Base-by-base conservation (phyloP, 345 rosid species). In the Eucalyptus coolabah region DNA sequence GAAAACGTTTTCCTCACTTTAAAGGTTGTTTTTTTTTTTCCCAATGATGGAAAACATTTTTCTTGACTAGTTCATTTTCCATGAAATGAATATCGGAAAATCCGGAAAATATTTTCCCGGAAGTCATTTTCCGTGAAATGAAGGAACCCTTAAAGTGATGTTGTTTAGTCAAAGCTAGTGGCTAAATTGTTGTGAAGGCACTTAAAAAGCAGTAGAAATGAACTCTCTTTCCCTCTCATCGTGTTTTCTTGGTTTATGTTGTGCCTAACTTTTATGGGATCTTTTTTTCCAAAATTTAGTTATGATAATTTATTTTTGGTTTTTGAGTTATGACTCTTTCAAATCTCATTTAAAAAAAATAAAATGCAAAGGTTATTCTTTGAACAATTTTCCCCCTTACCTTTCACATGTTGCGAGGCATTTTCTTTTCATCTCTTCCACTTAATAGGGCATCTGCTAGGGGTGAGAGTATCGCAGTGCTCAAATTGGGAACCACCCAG, bases 401-500 rank as follows among this genome's bases (percentile, higher is more conserved):
- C 34, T n/a, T 65, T n/a, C 37, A 65, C 77, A 65, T 65, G 17
- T 65, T 65, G 37, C 10, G 6, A n/a, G 10, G 19, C 37, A 30
- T 65, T 30, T 65, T 30, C 19, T n/a, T 65, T 15, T n/a, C 18
- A 63, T 15, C 15, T 30, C 15, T 63, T 12, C 34, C 69, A 3
- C 69, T 12, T 28, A 30, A 5, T 30, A 15, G 37, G 19, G 77
- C 34, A 65, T 19, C 10, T 53, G 2, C 59, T 53, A 53, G 59
- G 59, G 17, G 18, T 63, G 17, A 63, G 59, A 19, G 8, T 53
- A 21, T 53, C 1, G 2, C 1, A 53, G 11, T 0, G 26, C 59
- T 21, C 2, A 2, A 4, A 53, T 0, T 53, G 2, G 24, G 26
- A 53, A 53, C 59, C 24, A 53, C 5, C 2, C 2, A 0, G 2